Percentiles rank a stretch among this genome's conserved stretches.
These are phyloP conservation scores for Aspergillus sp. DNA, from an alignment of 2,329 filamentous ascomycete species.

Conservation along the genomic window DNA sequence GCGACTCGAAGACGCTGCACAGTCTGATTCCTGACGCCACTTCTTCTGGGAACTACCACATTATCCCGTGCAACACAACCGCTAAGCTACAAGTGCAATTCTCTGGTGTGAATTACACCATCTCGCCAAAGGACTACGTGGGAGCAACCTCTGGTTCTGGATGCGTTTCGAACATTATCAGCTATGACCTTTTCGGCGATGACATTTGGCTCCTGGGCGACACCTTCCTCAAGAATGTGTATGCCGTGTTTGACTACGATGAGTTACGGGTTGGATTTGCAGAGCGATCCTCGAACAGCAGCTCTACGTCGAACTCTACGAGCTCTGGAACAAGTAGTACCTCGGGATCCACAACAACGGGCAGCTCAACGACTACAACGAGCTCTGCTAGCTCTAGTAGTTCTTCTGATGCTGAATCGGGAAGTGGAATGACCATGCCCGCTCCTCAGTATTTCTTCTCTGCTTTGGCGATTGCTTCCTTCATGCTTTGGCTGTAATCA, in stretches of 20 bases:
- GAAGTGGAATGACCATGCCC: slow-evolving; percentile 3
- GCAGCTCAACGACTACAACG: slow-evolving; percentile 12
- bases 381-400: slow-evolving; percentile 8
- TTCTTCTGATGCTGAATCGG: neutral
- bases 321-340: slow-evolving; percentile 10
- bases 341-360: slow-evolving; percentile 12
- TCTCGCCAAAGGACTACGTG: slow-evolving; percentile 73
- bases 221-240: slow-evolving; percentile 87
- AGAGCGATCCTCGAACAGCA: slow-evolving; percentile 16
- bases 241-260: slow-evolving; percentile 80
- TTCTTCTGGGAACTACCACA: slow-evolving; percentile 63
- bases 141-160: slow-evolving; percentile 35
- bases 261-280: slow-evolving; percentile 43
- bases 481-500: slow-evolving; percentile 17
- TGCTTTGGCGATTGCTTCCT: slow-evolving; percentile 17
- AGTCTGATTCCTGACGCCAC: slow-evolving; percentile 63
- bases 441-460: slow-evolving; percentile 18
- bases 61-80: slow-evolving; percentile 70
- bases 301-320: slow-evolving; percentile 20
- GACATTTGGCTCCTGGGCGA: slow-evolving; percentile 79
- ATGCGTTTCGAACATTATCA: slow-evolving; percentile 72
- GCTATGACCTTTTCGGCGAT: slow-evolving; percentile 64
- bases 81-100: slow-evolving; percentile 66
- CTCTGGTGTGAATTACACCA: slow-evolving; percentile 64
- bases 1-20: slow-evolving; percentile 69